Evolutionary conservation across 805 yeast genomes (phyloP), one percentile per base, ranked within the genome.

Genomic region (Tetrapisispora pingtungensis): DNA sequence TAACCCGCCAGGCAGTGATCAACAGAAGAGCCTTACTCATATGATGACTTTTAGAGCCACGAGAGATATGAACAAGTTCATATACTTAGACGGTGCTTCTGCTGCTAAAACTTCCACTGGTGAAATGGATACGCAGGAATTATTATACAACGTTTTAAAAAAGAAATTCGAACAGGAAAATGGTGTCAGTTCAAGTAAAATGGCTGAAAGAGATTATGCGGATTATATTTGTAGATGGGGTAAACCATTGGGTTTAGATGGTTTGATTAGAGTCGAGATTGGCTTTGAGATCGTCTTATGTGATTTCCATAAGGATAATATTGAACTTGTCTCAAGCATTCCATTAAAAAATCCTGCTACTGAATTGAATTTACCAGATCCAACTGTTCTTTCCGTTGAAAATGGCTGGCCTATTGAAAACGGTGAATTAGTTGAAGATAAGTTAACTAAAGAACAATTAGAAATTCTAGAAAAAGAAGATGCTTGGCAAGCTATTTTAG

Each of bases 11-110:
- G 34, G 18, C n/a, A 19, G 18, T n/a, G n/a, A 32, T 15, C 10
- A n/a, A n/a, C 6, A 12, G 7, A 30, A 41, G 18, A 15, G 18
- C 15, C 10, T 20, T 2, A 31, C 43, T 10, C n/a, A 42, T 17
- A 41, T 46, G 24, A 30, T 71, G 49, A 75, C 82, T 0, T 76
- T 77, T 49, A 61, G 66, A 47, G 73, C 71, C 10, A 61, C 59
- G 3, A 65, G 62, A 47, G 78, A 81, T 3, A 56, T 79, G 42
- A 68, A 67, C 48, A 72, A 67, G 49, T 54, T 79, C 27, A 63
- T 80, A 5, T 69, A 71, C 41, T 55, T 80, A n/a, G 84, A 79
- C 48, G 85, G 85, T 6, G 82, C 84, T 0, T 77, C 82, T 26
- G 85, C 83, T n/a, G 77, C 83, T 0, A 79, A 78, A 55, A 62